phyloP scores from a whole-genome alignment of 805 yeast genomes.

The Lipomyces lipofer region DNA sequence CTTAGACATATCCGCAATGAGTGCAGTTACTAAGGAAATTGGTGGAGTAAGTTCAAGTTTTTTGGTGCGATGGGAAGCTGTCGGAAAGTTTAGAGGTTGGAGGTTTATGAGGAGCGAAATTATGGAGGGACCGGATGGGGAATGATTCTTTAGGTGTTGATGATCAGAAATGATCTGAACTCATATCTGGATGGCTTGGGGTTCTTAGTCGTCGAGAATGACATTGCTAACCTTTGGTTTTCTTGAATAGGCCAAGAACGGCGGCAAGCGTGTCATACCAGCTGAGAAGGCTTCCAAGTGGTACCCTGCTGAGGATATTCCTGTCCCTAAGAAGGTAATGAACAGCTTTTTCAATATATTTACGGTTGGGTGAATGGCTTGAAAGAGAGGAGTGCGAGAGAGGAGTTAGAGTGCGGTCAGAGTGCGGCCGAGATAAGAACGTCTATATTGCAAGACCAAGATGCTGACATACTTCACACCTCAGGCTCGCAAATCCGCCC shows the following conservation, averaged over 20 bases:
- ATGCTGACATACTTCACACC: no score
- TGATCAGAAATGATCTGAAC: background rate
- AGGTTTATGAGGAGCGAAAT: background rate
- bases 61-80: background rate
- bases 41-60: slow-evolving; percentile 38
- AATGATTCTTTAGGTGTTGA: background rate
- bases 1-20: slow-evolving; percentile 29
- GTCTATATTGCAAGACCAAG: no score
- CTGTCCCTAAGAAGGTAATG: slow-evolving; percentile 70
- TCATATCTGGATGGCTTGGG: background rate
- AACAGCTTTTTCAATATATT: background rate
- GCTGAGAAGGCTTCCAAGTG: slow-evolving; percentile 73
- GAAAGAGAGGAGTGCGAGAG: no score
- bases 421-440: no score
- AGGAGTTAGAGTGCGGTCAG: no score
- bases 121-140: background rate
- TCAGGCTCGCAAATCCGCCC: slow-evolving; percentile 77
- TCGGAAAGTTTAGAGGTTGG: background rate
- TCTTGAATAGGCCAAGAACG: slow-evolving; percentile 39
- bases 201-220: background rate
- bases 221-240: background rate
- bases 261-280: slow-evolving; percentile 41
- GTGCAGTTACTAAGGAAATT: slow-evolving; percentile 40
- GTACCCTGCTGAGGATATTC: slow-evolving; percentile 91
- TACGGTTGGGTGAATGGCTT: background rate